phyloP scores from a whole-genome alignment of 345 rosid genomes.

The Gossypium thurberi region DNA sequence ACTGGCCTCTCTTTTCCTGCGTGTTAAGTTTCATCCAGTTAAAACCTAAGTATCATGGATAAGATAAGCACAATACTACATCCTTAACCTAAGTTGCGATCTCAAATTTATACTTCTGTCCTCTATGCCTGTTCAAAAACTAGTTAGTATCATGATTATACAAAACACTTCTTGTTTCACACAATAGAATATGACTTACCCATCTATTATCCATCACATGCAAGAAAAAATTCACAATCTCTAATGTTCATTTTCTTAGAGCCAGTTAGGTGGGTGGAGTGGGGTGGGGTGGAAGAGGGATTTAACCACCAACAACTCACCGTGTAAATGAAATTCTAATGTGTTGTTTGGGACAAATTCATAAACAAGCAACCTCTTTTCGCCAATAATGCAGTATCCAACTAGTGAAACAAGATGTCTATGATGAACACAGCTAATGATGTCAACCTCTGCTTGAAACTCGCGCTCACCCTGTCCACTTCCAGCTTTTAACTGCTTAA shows the following conservation, averaged over 20 bases:
- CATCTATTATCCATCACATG: background rate
- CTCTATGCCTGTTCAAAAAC: background rate
- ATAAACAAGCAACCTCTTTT: slow-evolving; percentile 61
- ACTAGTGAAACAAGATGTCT: slow-evolving; percentile 62
- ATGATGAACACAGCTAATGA: slow-evolving; percentile 59
- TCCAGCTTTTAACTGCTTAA: slow-evolving; percentile 64
- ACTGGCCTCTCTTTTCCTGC: slow-evolving; percentile 60
- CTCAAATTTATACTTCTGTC: slow-evolving; percentile 11
- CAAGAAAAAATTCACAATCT: background rate
- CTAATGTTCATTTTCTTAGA: background rate
- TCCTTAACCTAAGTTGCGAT: background rate
- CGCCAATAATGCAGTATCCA: slow-evolving; percentile 58
- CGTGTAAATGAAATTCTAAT: slow-evolving; percentile 60
- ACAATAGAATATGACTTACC: background rate
- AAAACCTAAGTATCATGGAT: background rate
- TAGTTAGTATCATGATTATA: background rate
- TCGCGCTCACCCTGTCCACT: slow-evolving; percentile 67
- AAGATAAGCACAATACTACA: slow-evolving; percentile 1
- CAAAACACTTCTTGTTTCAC: background rate
- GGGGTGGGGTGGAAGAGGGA: background rate
- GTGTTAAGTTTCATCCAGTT: slow-evolving; percentile 6
- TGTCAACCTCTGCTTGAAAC: slow-evolving; percentile 62
- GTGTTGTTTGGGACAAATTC: slow-evolving; percentile 71
- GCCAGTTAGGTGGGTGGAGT: background rate
- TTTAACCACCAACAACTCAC: slow-evolving; percentile 31